Conservation (phyloP, 2,329 filamentous ascomycete genomes). For the Hymenoscyphus linearis region DNA sequence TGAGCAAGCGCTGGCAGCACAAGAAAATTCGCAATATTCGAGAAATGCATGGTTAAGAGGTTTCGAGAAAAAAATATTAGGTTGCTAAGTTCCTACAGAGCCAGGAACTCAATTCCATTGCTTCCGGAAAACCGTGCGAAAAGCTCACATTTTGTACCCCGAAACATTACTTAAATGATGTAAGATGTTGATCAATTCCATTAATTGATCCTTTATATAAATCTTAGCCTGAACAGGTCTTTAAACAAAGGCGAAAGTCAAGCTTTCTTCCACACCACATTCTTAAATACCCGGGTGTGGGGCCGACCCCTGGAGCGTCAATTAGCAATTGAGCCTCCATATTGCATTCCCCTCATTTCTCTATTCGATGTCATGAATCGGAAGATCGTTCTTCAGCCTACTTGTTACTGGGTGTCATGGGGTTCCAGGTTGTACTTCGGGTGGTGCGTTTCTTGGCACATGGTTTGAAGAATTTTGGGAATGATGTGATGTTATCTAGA, state of each 20-base stretch:
- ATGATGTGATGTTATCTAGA: neutral
- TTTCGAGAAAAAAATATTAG: neutral
- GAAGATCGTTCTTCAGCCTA: slow-evolving; percentile 9
- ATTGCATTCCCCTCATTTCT: slow-evolving; percentile 10
- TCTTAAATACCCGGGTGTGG: slow-evolving; percentile 11
- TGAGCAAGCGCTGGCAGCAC: slow-evolving; percentile 3
- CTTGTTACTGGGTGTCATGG: neutral
- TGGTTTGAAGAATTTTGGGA: neutral
- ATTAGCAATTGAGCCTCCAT: slow-evolving; percentile 4
- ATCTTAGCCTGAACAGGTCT: slow-evolving; percentile 7
- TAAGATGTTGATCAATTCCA: neutral
- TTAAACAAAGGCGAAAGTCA: slow-evolving; percentile 5
- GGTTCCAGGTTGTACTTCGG: neutral
- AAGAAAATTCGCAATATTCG: slow-evolving; percentile 1
- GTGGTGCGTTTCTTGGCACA: neutral
- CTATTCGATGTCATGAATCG: neutral
- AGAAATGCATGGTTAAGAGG: slow-evolving; percentile 9
- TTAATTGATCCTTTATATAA: neutral
- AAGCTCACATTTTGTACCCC: neutral
- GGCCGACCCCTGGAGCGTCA: neutral
- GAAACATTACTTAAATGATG: neutral
- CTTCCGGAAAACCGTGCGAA: neutral
- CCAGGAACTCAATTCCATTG: neutral
- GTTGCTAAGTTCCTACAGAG: neutral
- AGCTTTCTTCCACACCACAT: slow-evolving; percentile 12